These are phyloP conservation scores for Chondrostereum purpureum DNA, from an alignment of 1,284 basidiomycete species.

Conservation along the genomic window DNA sequence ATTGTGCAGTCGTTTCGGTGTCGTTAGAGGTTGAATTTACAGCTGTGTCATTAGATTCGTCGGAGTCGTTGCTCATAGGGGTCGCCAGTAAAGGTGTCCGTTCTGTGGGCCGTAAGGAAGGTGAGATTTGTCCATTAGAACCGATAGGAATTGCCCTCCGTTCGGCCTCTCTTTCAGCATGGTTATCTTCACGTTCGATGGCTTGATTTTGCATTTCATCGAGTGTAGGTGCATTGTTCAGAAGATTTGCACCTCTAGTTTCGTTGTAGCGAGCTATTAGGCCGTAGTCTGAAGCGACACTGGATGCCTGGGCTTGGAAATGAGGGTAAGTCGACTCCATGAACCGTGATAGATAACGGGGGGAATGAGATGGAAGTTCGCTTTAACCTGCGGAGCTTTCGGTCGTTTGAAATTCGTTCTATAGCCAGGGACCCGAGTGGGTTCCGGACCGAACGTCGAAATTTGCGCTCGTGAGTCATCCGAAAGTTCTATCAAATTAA, in stretches of 20 bases:
- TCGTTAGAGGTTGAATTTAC: background rate
- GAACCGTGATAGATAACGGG: no score
- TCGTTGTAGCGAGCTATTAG: background rate
- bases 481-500: no score
- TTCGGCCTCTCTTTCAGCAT: slow-evolving; percentile 12
- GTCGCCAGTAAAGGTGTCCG: background rate
- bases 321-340: background rate
- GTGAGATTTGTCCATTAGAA: background rate
- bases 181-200: slow-evolving; percentile 17
- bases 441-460: no score
- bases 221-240: slow-evolving; percentile 15
- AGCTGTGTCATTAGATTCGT: background rate
- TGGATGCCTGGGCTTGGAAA: background rate
- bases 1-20: slow-evolving; percentile 17
- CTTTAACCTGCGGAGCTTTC: no score
- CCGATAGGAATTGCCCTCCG: background rate
- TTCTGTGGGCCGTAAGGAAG: background rate
- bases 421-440: no score
- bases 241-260: background rate
- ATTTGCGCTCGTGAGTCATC: no score
- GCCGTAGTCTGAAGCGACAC: background rate
- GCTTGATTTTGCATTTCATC: no score
- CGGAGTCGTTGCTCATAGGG: background rate
- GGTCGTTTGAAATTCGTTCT: no score
- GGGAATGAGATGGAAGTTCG: no score